Base-by-base conservation (phyloP, 2,329 filamentous ascomycete genomes). In the Xylaria multiplex region DNA sequence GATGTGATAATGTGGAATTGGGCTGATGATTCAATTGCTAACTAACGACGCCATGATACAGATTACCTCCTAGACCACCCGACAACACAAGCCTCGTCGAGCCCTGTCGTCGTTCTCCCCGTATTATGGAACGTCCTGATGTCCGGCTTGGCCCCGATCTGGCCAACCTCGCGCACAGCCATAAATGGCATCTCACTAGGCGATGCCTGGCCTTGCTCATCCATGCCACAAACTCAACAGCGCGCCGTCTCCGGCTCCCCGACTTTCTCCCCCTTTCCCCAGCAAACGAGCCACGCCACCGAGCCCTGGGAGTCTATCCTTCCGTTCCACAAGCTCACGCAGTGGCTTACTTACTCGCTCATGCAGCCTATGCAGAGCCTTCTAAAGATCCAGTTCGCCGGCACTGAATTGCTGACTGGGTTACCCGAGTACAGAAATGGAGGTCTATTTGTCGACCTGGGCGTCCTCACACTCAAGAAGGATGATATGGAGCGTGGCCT, bases 41-140 rank as follows among this genome's bases (percentile, higher is more conserved):
- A 69, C 72, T 69, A 54, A 61, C 69, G 68, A 57, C 37, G 6
- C 32, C 32, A 22, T 49, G 32, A 16, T 24, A 5, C 73, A 94
- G 95, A 98, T 79, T 94, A 97, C 77, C 88, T 98, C n/a, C 86
- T 98, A 45, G 91, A 92, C 2, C 96, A 98, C 76, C 92, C 94
- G 1, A 91, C 93, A 2, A 97, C 95, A 5, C 91, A 95, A 76
- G 93, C 93, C 14, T 92, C 93, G 0, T 96, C 93, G 0, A 91
- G 93, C 54, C 93, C 95, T 1, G 93, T 97, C 69, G 89, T 97
- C 49, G 88, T 92, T 11, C 83, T 98, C 13, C 93, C 94, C 1
- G 95, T 94, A 0, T 84, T 99, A 7, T 99, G 96, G 96, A 89
- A 90, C 68, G 88, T 95, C 1, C 87, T 99, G 11, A 96, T 97